A percentile compares a stretch with the other conserved stretches of the same genome.
Conservation (phyloP, 805 yeast genomes). For the Kuraishia capsulata region DNA sequence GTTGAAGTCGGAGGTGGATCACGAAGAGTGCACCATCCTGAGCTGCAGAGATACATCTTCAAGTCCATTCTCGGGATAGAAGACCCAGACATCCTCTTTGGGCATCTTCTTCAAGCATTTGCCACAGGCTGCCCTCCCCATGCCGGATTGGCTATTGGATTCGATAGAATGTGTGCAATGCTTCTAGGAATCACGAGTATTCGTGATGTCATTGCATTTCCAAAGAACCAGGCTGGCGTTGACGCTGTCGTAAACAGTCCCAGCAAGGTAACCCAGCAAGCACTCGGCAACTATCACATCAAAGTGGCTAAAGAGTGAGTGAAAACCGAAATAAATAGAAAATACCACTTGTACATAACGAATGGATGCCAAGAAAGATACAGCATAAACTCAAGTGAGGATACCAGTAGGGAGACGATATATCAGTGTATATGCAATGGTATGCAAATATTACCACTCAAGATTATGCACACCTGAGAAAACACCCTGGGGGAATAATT, state of each 20-base stretch:
- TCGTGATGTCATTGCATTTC: constrained; percentile 92
- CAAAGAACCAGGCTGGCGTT: constrained; percentile 81
- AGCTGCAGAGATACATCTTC: constrained; percentile 67
- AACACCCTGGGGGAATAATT: too few species aligned
- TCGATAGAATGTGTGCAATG: constrained; percentile 91
- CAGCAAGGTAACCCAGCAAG: constrained; percentile 41
- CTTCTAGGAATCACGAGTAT: constrained; percentile 67
- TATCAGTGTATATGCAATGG: too few species aligned
- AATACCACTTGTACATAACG: background rate
- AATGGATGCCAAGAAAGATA: too few species aligned
- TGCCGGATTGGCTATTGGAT: constrained; percentile 94
- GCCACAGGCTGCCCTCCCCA: constrained; percentile 97
- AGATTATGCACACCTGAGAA: too few species aligned
- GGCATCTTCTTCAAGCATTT: constrained; percentile 77
- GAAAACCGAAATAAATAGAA: background rate
- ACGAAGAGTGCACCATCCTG: constrained; percentile 84
- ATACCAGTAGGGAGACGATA: too few species aligned
- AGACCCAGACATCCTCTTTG: constrained; percentile 59
- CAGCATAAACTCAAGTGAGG: too few species aligned
- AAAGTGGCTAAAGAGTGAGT: constrained; percentile 1
- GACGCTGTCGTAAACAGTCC: constrained; percentile 91
- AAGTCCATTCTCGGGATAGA: constrained; percentile 50
- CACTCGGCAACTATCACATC: constrained; percentile 48
- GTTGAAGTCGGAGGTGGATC: constrained; percentile 98
- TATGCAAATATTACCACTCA: too few species aligned